phyloP scores from a whole-genome alignment of 768 basidiomycete species.

The Thelephora ganbajun region DNA sequence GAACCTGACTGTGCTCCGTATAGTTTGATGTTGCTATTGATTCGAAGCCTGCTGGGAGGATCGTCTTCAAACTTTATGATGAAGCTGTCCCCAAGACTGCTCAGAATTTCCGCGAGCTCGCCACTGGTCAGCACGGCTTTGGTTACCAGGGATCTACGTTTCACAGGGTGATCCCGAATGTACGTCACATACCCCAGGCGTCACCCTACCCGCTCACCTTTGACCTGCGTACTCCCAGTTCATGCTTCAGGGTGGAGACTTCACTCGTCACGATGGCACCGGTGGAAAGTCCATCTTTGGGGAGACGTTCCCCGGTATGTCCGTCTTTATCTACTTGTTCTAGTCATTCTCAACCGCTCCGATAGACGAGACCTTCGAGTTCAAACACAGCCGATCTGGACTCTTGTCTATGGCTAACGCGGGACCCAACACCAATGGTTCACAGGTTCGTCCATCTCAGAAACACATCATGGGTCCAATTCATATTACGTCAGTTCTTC shows the following conservation, averaged over 20 bases:
- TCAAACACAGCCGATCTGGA: slow-evolving; percentile 48
- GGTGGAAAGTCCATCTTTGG: slow-evolving; percentile 85
- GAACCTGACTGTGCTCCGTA: not conserved
- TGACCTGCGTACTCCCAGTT: slow-evolving; percentile 25
- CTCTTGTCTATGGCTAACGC: slow-evolving; percentile 84
- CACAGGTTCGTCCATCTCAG: slow-evolving; percentile 32
- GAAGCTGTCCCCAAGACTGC: slow-evolving; percentile 32
- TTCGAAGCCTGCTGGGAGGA: slow-evolving; percentile 18
- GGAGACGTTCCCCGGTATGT: slow-evolving; percentile 51
- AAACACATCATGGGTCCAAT: not conserved
- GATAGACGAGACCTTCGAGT: slow-evolving; percentile 57
- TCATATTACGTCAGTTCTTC: slow-evolving; percentile 38
- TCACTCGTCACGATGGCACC: slow-evolving; percentile 60
- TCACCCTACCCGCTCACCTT: not conserved
- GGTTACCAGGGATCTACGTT: slow-evolving; percentile 34
- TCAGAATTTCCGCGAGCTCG: slow-evolving; percentile 42
- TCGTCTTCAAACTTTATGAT: slow-evolving; percentile 45
- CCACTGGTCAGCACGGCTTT: slow-evolving; percentile 33
- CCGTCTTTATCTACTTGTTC: not conserved
- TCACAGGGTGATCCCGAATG: slow-evolving; percentile 54
- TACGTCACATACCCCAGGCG: slow-evolving; percentile 16
- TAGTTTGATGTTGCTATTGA: slow-evolving; percentile 22
- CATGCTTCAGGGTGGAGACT: slow-evolving; percentile 86
- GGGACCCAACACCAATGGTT: slow-evolving; percentile 69
- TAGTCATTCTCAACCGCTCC: not conserved